phyloP scores from a whole-genome alignment of 306 rosid genomes.

The Vachellia pachyceras region DNA sequence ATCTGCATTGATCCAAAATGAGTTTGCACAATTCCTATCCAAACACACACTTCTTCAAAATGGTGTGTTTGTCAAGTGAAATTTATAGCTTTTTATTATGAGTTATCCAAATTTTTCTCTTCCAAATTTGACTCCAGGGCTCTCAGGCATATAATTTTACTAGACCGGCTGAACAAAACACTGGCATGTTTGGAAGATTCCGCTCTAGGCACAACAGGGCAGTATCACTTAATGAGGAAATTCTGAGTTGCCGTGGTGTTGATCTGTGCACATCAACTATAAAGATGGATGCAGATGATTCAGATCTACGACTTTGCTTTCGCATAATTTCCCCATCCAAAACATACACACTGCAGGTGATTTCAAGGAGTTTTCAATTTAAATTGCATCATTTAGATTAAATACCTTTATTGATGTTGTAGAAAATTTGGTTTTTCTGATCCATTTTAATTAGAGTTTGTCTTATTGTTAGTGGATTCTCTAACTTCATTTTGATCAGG shows the following conservation, averaged over 20 bases:
- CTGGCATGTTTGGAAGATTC: slow-evolving; percentile 90
- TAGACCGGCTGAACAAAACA: slow-evolving; percentile 73
- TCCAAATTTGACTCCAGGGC: slow-evolving; percentile 57
- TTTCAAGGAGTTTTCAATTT: background rate
- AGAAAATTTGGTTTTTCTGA: too few species aligned
- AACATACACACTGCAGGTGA: slow-evolving; percentile 87
- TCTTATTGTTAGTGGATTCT: slow-evolving; percentile 29
- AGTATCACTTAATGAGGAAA: slow-evolving; percentile 67
- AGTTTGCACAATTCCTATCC: background rate
- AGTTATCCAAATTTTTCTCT: slow-evolving; percentile 36
- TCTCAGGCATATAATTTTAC: slow-evolving; percentile 62
- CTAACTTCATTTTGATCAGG: slow-evolving; percentile 59
- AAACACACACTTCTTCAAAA: background rate
- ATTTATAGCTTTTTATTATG: background rate
- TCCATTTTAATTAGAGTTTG: too few species aligned
- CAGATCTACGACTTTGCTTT: slow-evolving; percentile 95
- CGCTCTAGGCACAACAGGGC: slow-evolving; percentile 77
- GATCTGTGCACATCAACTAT: slow-evolving; percentile 86
- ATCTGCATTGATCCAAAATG: background rate
- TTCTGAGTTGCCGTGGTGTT: slow-evolving; percentile 70
- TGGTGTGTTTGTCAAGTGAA: background rate
- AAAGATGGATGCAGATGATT: slow-evolving; percentile 94
- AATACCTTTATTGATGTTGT: background rate
- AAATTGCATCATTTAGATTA: background rate
- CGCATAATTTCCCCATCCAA: slow-evolving; percentile 92